These are phyloP conservation scores for Rhytidhysteron rufulum DNA, from an alignment of 2,329 filamentous ascomycete species.

Conservation along the genomic window DNA sequence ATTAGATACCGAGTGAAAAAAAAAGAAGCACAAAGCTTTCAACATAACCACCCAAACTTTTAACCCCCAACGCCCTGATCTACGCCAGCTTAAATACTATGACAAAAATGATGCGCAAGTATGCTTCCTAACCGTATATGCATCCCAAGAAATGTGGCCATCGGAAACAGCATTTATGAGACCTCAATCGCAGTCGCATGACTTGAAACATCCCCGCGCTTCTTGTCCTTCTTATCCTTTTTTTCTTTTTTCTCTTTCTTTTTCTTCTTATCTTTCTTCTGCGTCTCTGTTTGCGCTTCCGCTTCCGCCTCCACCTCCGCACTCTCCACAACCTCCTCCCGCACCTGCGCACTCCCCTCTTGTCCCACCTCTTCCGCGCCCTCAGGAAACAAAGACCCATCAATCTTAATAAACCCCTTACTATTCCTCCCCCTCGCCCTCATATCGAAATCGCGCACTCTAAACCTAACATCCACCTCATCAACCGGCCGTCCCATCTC, in stretches of 20 bases:
- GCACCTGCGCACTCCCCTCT: constrained; percentile 7
- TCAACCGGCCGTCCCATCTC: constrained; percentile 61
- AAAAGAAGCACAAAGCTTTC: no score
- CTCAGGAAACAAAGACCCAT: constrained; percentile 77
- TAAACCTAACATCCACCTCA: constrained; percentile 65
- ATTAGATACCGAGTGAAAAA: no score
- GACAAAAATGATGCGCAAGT: no score
- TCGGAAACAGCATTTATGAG: no score
- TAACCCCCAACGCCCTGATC: no score
- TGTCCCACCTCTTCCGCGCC: constrained; percentile 53
- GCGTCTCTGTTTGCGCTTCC: not conserved
- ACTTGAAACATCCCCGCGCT: no score
- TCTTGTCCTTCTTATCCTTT: not conserved
- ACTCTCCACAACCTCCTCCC: not conserved
- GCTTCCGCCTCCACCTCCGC: constrained; percentile 2
- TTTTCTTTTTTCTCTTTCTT: not conserved
- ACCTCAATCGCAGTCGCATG: no score
- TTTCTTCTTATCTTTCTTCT: not conserved
- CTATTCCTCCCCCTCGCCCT: constrained; percentile 62
- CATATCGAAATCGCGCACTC: constrained; percentile 81
- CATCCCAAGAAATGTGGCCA: no score
- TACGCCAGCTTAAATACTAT: no score
- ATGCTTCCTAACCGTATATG: no score
- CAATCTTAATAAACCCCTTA: constrained; percentile 77
- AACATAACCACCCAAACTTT: no score